phyloP scores from a whole-genome alignment of 768 basidiomycete genomes.

The Russula sp. region DNA sequence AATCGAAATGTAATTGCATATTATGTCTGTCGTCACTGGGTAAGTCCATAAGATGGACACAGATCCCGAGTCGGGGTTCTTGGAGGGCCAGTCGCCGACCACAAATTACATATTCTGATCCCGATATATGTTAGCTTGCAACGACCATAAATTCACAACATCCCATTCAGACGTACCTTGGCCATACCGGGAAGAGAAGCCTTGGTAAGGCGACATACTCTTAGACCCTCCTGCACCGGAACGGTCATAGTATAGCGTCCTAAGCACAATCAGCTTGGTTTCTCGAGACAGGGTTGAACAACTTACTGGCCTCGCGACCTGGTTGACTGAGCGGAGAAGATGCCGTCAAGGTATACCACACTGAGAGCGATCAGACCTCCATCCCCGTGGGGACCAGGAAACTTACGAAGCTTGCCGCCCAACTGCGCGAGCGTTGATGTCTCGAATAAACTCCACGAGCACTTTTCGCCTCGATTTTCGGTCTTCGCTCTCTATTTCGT shows the following conservation, averaged over 20 bases:
- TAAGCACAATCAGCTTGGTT: neutral
- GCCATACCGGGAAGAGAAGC: neutral
- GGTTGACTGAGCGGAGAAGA: neutral
- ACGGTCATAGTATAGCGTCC: neutral
- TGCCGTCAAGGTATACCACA: neutral
- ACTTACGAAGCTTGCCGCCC: slow-evolving; percentile 9
- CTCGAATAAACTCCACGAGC: slow-evolving; percentile 4
- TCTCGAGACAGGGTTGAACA: neutral
- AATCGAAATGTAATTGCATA: slow-evolving; percentile 8
- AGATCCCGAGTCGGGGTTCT: neutral
- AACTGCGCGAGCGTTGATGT: neutral
- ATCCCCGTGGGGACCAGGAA: neutral
- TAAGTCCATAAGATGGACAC: slow-evolving; percentile 2
- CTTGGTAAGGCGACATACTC: too few species aligned
- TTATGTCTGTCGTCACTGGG: slow-evolving; percentile 10
- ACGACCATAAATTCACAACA: too few species aligned
- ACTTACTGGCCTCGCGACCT: neutral
- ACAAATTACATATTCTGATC: slow-evolving; percentile 9
- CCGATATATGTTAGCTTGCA: too few species aligned
- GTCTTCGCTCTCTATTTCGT: slow-evolving; percentile 3
- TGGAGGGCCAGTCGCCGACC: neutral
- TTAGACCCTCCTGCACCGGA: neutral
- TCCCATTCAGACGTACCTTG: slow-evolving; percentile 3
- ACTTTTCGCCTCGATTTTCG: neutral
- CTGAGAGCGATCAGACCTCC: neutral